These are phyloP conservation scores for Urochloa ruziziensis DNA, from an alignment of 176 grass and related monocot genomes.

Conservation along the genomic window DNA sequence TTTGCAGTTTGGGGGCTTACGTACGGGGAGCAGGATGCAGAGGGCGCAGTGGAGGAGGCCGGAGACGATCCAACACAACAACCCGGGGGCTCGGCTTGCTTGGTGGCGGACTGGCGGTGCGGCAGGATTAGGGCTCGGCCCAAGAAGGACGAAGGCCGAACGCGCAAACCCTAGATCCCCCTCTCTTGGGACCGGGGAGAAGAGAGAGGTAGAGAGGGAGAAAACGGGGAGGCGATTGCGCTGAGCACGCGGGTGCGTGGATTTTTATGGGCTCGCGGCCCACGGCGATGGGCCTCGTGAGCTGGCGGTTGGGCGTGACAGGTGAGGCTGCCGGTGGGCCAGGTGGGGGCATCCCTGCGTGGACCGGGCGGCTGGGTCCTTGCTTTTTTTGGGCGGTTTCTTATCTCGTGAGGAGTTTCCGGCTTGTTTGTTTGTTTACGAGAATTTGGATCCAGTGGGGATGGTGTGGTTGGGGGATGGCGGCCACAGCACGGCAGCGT, in stretches of 20 bases:
- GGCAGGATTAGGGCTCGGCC: constrained; percentile 49
- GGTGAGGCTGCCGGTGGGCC: constrained; percentile 37
- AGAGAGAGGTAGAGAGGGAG: neutral
- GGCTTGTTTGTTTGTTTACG: neutral
- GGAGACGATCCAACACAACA: constrained; percentile 21
- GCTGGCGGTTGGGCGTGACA: neutral
- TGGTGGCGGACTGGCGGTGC: constrained; percentile 22
- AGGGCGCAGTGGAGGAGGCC: constrained; percentile 1
- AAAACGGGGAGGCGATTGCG: neutral
- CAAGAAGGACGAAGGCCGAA: constrained; percentile 53
- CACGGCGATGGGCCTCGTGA: constrained; percentile 23
- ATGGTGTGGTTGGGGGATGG: neutral
- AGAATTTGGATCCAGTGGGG: neutral
- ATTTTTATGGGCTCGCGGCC: constrained; percentile 48
- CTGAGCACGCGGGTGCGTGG: neutral
- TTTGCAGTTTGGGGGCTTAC: constrained; percentile 41
- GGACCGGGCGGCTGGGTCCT: neutral
- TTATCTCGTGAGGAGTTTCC: neutral
- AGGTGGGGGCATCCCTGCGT: neutral
- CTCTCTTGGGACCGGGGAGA: too few relatives aligned
- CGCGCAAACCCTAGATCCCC: constrained; percentile 46
- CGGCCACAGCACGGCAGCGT: neutral
- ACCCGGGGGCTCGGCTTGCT: neutral
- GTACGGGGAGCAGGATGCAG: neutral
- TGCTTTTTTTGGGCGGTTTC: neutral